Evolutionary conservation across 345 rosid genomes (phyloP).

Genomic region (Eucalyptus leucophloia): DNA sequence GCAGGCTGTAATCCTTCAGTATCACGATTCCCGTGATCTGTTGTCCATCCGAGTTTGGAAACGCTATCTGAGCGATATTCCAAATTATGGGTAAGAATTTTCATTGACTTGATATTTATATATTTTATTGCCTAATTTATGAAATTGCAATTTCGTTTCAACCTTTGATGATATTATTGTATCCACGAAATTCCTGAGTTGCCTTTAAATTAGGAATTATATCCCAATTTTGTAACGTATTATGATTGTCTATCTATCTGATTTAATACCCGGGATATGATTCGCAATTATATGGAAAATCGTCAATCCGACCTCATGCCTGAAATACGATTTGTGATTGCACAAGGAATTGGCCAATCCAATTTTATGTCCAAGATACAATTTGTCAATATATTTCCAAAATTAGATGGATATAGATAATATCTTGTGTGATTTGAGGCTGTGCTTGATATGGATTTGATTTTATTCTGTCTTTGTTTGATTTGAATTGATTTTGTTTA

Average conservation of each 20-base stretch:
- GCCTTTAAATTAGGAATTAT: not conserved
- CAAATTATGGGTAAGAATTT: not conserved
- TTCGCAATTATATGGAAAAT: accelerated
- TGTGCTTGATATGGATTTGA: not conserved
- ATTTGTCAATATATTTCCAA: too few species aligned
- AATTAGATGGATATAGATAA: too few species aligned
- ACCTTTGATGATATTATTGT: too few species aligned
- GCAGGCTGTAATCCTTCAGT: accelerated
- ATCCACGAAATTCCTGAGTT: accelerated
- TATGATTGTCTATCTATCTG: too few species aligned
- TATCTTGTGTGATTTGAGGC: too few species aligned
- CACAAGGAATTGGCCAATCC: too few species aligned
- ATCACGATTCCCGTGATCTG: not conserved
- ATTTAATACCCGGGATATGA: accelerated
- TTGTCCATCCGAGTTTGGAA: not conserved
- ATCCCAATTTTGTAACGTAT: accelerated
- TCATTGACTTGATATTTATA: not conserved
- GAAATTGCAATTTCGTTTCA: too few species aligned
- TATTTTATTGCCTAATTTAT: not conserved
- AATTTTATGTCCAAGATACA: accelerated
- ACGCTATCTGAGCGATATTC: accelerated
- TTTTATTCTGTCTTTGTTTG: not conserved
- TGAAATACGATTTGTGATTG: accelerated
- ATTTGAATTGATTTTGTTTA: not conserved
- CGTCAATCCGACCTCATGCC: accelerated